Evolutionary conservation across 2,329 filamentous ascomycete species (phyloP).

Genomic region (Sarocladium oryzae): DNA sequence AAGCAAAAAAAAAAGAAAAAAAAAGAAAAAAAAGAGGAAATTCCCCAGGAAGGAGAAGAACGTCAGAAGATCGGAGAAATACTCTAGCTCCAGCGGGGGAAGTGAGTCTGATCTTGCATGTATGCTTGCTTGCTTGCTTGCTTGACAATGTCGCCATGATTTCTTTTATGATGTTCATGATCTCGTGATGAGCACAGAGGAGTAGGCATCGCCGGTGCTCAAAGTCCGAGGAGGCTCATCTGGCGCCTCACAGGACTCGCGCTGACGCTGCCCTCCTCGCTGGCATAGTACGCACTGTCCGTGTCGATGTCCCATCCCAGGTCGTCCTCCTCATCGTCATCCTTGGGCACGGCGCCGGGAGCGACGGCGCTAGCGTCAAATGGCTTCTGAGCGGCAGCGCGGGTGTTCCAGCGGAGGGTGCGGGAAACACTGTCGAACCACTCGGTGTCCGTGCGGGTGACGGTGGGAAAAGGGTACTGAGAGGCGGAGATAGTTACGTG

Average conservation of each 20-base stretch:
- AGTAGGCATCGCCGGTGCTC: not conserved
- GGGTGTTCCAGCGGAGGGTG: conserved; percentile 90
- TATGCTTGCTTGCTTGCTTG: not conserved
- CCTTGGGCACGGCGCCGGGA: conserved; percentile 27
- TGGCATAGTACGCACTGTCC: conserved; percentile 65
- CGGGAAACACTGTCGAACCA: conserved; percentile 96
- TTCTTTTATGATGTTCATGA: not conserved
- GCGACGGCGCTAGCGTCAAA: conserved; percentile 53
- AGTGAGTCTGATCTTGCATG: not conserved
- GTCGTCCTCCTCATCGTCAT: conserved; percentile 51
- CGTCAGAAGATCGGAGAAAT: not conserved
- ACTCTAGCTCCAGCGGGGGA: no score
- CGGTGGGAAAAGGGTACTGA: conserved; percentile 95
- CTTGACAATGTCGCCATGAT: not conserved
- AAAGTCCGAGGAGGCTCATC: conserved; percentile 61
- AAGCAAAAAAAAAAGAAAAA: not conserved
- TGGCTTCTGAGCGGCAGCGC: conserved; percentile 85
- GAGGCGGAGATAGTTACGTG: conserved; percentile 94
- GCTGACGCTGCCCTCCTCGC: conserved; percentile 63
- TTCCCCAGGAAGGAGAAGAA: not conserved
- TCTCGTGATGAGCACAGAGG: not conserved
- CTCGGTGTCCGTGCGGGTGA: conserved; percentile 80
- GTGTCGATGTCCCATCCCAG: conserved; percentile 92
- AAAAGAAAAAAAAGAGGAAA: not conserved
- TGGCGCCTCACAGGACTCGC: conserved; percentile 65